Base-by-base conservation (phyloP, 2,329 filamentous ascomycete species). In the Hypoxylon sp. region DNA sequence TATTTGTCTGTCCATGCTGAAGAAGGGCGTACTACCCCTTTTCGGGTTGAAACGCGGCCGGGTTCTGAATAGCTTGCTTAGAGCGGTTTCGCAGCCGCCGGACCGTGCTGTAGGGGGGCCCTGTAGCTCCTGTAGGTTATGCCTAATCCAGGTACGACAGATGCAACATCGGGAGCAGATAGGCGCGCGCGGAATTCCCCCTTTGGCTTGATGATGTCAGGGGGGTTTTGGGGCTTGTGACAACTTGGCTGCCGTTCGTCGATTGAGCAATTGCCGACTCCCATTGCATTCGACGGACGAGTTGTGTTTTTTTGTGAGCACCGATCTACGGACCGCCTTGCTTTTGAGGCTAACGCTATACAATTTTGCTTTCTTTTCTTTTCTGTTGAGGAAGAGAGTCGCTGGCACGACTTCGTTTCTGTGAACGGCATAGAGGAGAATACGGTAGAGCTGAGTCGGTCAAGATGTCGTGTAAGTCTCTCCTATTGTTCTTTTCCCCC, bases 391-490 rank as follows among this genome's bases (percentile, higher is more conserved):
- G n/a, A 18, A 38, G 42, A 45, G 40, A 33, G 52, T 55, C 46
- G 45, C 59, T 30, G 59, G 49, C 28, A 54, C 50, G 50, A 54
- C 50, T 61, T 48, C 5, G 11, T 32, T 26, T 42, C 40, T n/a
- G 36, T 40, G 12, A 50, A 14, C 5, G 20, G 42, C 46, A 20
- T 18, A 30, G 30, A 38, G 16, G 8, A 24, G 36, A 3, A 40
- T 32, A n/a, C n/a, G 40, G n/a, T 16, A 40, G 42, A 28, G 32
- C 8, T 36, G 28, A 50, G 2, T 45, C 12, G 16, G 38, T 54
- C 42, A 66, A 55, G 36, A 74, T 73, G 72, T 73, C 72, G 62
- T 74, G 72, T 74, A 71, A 71, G 72, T 74, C 40, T 6, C 16
- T 30, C 5, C 11, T 7, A 32, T 18, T 9, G 36, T 38, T 38